Base-by-base conservation (phyloP, 768 basidiomycete genomes). In the Termitomyces sp. region DNA sequence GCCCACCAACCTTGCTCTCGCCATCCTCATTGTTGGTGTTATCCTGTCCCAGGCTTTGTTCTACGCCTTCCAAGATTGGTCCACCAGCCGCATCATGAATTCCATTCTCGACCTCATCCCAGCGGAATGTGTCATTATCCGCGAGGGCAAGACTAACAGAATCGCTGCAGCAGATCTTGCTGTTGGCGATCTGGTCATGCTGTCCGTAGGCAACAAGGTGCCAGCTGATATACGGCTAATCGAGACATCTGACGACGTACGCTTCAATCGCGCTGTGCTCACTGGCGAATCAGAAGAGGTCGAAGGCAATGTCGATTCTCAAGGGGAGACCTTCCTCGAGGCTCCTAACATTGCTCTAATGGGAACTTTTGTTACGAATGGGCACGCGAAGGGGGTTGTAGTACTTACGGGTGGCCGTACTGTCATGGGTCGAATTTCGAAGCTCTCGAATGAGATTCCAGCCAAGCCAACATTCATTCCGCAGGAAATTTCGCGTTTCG, bases 401-500 rank as follows among this genome's bases (percentile, higher is more conserved):
- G 74, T 77, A 34, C 70, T 73, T 22, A 74, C 70, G 1, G 77
- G 77, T 37, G 73, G 75, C 57, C 77, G 69, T 37, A 71, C 73
- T 1, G 64, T 75, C 51, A 76, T 78, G 77, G 83, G 81, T 8
- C 77, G 79, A 30, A 76, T 84, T 55, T 81, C 82, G 26, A 74
- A 77, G 58, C 74, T 83, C 62, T 79, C 81, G 0, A 75, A 72
- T 17, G 70, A 75, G 50, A 71, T 71, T 12, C 77, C 75, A 56
- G 69, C 72, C 64, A 77, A 74, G 56, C 61, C 77, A 34, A 78
- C 79, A 0, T 73, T 77, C 21, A 73, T 79, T 24, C 77, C 78
- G 60, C 69, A 62, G 42, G 78, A 79, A 54, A 71, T 78, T 2
- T 75, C 74, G 67, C 78, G 75, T 60, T 82, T 82, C 62, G 76